phyloP scores from a whole-genome alignment of 371 early-diverging fungal species.

The Sporodiniella umbellata region DNA sequence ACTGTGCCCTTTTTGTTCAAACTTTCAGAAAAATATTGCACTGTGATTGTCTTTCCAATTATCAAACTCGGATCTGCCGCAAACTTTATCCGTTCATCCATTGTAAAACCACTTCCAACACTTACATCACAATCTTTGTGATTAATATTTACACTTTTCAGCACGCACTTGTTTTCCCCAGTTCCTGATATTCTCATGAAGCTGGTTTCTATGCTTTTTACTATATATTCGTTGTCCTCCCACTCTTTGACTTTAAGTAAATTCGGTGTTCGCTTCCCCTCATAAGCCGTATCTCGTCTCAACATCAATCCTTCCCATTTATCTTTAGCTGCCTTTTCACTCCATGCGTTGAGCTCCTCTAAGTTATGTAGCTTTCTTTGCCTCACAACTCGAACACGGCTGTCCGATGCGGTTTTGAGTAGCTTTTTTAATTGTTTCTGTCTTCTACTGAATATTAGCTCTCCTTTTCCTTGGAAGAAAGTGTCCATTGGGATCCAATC shows the following conservation, averaged over 20 bases:
- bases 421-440: constrained; percentile 22
- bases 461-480: constrained; percentile 28
- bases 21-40: constrained; percentile 56
- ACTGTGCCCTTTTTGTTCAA: constrained; percentile 19
- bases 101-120: constrained; percentile 58
- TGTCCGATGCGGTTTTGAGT: constrained; percentile 3
- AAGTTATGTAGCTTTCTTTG: constrained; percentile 28
- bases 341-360: constrained; percentile 29
- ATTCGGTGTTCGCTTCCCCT: constrained; percentile 56
- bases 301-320: constrained; percentile 64
- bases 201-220: constrained; percentile 48
- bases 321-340: constrained; percentile 19
- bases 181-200: constrained; percentile 46
- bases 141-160: constrained; percentile 46
- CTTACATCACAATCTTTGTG: constrained; percentile 51
- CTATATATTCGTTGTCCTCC: constrained; percentile 55
- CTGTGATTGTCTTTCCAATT: constrained; percentile 54
- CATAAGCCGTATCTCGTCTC: constrained; percentile 47
- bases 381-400: constrained; percentile 26
- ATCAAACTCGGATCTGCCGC: constrained; percentile 42
- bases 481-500: constrained; percentile 41
- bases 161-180: constrained; percentile 37
- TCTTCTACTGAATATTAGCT: constrained; percentile 27
- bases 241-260: constrained; percentile 58
- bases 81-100: constrained; percentile 40